Evolutionary conservation across 768 basidiomycete species (phyloP).

Genomic region (Podaxis pistillaris): DNA sequence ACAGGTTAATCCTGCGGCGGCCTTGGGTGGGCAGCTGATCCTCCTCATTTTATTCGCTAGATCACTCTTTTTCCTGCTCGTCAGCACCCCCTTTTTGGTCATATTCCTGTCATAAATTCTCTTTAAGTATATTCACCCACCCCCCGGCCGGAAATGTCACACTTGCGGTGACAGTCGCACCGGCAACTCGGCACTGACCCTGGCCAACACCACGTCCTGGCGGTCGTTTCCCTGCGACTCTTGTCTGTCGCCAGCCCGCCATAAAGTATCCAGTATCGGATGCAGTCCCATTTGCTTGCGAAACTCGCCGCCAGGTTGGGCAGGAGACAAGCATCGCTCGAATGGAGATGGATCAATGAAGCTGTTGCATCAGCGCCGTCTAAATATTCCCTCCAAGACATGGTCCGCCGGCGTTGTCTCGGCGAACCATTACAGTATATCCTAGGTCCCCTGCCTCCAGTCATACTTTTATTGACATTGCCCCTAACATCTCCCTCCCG

Average conservation of each 20-base stretch:
- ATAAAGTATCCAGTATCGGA: slow-evolving; percentile 15
- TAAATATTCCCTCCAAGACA: slow-evolving; percentile 30
- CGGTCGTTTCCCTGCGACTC: neutral
- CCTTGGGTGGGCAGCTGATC: slow-evolving; percentile 23
- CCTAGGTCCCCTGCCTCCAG: slow-evolving; percentile 50
- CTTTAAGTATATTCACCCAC: slow-evolving; percentile 13
- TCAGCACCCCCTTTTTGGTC: slow-evolving; percentile 5
- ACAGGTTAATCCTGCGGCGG: slow-evolving; percentile 17
- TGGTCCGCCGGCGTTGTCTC: slow-evolving; percentile 56
- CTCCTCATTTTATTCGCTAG: slow-evolving; percentile 22
- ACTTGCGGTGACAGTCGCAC: neutral
- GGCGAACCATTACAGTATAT: slow-evolving; percentile 93
- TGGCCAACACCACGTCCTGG: slow-evolving; percentile 15
- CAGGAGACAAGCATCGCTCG: slow-evolving; percentile 33
- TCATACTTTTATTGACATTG: slow-evolving; percentile 14
- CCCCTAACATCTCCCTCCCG: slow-evolving; percentile 14
- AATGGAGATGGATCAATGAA: slow-evolving; percentile 45
- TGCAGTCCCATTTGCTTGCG: slow-evolving; percentile 27
- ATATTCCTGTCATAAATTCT: slow-evolving; percentile 1
- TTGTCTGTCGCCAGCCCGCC: neutral
- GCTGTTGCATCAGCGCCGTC: slow-evolving; percentile 20
- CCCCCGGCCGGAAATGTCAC: slow-evolving; percentile 9
- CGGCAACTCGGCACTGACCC: slow-evolving; percentile 19
- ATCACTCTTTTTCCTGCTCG: slow-evolving; percentile 6
- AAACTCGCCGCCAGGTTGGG: slow-evolving; percentile 31